Percentiles rank a stretch among this genome's conserved stretches.
These are phyloP conservation scores for Candida glaebosa DNA, from an alignment of 805 yeast genomes.

Conservation along the genomic window DNA sequence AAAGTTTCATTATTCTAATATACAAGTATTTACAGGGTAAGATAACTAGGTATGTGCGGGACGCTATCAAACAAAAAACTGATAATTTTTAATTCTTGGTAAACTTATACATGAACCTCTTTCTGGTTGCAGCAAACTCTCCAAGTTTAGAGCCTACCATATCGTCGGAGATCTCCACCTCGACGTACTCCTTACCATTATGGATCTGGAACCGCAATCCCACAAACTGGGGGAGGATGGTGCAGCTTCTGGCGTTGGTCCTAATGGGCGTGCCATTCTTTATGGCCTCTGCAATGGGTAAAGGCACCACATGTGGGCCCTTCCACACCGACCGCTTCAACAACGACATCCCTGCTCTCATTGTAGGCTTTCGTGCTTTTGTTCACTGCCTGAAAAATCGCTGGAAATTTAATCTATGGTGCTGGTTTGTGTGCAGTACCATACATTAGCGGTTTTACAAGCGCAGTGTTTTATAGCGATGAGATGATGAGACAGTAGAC, in stretches of 20 bases:
- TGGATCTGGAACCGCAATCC: conserved; percentile 94
- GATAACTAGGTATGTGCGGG: neutral
- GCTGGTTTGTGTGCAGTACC: too few species aligned
- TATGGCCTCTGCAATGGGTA: conserved; percentile 86
- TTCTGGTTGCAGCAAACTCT: conserved; percentile 92
- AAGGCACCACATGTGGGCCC: conserved; percentile 92
- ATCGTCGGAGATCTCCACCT: conserved; percentile 81
- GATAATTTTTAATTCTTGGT: conserved; percentile 50
- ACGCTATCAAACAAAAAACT: neutral
- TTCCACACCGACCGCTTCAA: conserved; percentile 41
- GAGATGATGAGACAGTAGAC: neutral
- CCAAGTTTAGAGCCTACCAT: conserved; percentile 97
- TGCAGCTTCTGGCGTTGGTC: conserved; percentile 94
- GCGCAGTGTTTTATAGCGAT: too few species aligned
- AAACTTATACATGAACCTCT: conserved; percentile 78
- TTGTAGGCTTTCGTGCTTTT: too few species aligned
- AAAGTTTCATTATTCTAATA: neutral
- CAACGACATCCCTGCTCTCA: conserved; percentile 32
- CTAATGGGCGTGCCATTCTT: conserved; percentile 81
- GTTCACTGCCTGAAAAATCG: neutral
- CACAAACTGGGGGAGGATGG: conserved; percentile 92
- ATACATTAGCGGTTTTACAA: too few species aligned
- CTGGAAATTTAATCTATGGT: too few species aligned
- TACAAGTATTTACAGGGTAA: neutral
- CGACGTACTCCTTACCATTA: conserved; percentile 92